Evolutionary conservation across 2,329 filamentous ascomycete species (phyloP).

Genomic region (Curvularia sp.): DNA sequence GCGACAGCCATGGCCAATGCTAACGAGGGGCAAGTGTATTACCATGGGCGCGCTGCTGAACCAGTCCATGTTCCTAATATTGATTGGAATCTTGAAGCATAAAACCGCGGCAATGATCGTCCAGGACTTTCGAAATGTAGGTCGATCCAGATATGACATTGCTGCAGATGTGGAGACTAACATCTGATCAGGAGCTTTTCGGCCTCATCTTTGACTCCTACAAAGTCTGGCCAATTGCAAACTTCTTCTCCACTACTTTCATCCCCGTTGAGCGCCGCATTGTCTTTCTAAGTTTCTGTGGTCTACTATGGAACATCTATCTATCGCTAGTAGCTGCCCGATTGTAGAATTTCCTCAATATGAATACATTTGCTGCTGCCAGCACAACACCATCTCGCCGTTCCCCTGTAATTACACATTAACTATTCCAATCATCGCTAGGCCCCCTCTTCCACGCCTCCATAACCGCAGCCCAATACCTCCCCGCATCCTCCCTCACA

Average conservation of each 20-base stretch:
- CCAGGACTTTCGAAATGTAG: conserved; percentile 50
- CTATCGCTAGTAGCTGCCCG: conserved; percentile 66
- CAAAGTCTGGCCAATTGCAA: conserved; percentile 76
- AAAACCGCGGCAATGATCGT: conserved; percentile 42
- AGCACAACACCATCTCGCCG: not conserved
- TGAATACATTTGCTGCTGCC: conserved; percentile 3
- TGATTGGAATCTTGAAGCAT: conserved; percentile 61
- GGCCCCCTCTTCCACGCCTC: conserved; percentile 39
- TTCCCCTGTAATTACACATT: not conserved
- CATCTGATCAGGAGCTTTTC: conserved; percentile 35
- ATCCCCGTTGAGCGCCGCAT: conserved; percentile 73
- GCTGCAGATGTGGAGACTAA: conserved; percentile 30
- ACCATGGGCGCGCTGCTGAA: conserved; percentile 70
- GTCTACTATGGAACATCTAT: conserved; percentile 77
- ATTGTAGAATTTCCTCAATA: conserved; percentile 27
- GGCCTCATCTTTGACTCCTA: conserved; percentile 65
- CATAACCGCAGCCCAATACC: conserved; percentile 63
- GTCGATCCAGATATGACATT: conserved; percentile 5
- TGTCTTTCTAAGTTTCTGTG: conserved; percentile 73
- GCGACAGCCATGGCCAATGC: not conserved
- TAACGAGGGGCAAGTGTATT: conserved; percentile 54
- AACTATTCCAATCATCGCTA: not conserved
- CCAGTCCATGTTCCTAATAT: conserved; percentile 68
- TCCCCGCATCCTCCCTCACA: conserved; percentile 62
- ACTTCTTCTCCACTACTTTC: conserved; percentile 72